Conservation (phyloP, 2,329 filamentous ascomycete genomes). For the Byssothecium circinans region DNA sequence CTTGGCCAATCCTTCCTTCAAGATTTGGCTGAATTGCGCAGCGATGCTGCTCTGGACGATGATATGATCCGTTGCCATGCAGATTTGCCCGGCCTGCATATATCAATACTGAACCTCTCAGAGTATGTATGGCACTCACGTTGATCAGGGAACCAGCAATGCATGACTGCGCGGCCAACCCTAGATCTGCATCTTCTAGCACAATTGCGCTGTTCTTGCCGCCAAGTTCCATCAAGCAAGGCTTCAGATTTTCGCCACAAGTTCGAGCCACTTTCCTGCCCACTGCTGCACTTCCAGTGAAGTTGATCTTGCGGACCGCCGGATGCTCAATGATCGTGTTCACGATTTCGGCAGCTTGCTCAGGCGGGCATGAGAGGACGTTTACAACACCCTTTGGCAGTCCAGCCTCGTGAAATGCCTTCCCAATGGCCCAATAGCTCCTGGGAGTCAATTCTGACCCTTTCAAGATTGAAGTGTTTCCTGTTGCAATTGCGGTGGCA, state of each 20-base stretch:
- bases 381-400: conserved; percentile 74
- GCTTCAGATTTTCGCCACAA: conserved; percentile 43
- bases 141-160: conserved; percentile 1
- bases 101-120: not conserved
- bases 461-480: conserved; percentile 31
- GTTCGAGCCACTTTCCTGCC: conserved; percentile 4
- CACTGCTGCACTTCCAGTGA: conserved; percentile 62
- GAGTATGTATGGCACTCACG: not conserved
- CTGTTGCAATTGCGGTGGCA: conserved; percentile 48
- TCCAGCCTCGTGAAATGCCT: conserved; percentile 57
- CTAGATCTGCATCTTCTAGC: conserved; percentile 67
- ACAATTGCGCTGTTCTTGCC: conserved; percentile 78
- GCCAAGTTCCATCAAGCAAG: conserved; percentile 70
- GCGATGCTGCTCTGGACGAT: conserved; percentile 57
- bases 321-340: conserved; percentile 67
- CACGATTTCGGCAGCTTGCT: conserved; percentile 65
- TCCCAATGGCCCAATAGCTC: conserved; percentile 9
- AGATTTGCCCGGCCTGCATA: conserved; percentile 64
- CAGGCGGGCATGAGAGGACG: conserved; percentile 63
- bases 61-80: conserved; percentile 78
- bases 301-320: conserved; percentile 67
- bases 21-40: conserved; percentile 51
- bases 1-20: conserved; percentile 47
- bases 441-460: conserved; percentile 13
- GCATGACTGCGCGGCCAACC: conserved; percentile 1